Percentiles rank a stretch among this genome's conserved stretches.
Evolutionary conservation across 2,329 filamentous ascomycete genomes (phyloP).

Genomic region (Dothiorella sarmentorum): DNA sequence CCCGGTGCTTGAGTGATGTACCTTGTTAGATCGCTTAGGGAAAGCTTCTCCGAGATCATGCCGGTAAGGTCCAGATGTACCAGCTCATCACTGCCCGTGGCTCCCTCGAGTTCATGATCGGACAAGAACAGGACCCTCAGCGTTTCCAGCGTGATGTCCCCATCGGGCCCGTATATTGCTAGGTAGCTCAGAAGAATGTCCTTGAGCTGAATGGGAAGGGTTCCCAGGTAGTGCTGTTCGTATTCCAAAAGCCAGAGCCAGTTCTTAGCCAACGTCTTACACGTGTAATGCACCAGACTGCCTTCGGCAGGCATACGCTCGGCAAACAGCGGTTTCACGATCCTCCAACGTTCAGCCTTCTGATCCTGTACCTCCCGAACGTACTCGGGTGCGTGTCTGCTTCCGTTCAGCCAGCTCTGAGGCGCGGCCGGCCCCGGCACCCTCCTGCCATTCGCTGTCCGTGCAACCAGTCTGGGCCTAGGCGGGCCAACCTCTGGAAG

Average conservation of each 20-base stretch:
- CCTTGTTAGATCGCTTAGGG: slow-evolving; percentile 48
- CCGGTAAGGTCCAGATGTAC: slow-evolving; percentile 52
- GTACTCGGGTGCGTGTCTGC: slow-evolving; percentile 29
- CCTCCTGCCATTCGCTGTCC: slow-evolving; percentile 22
- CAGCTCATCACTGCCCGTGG: slow-evolving; percentile 43
- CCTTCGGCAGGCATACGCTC: slow-evolving; percentile 20
- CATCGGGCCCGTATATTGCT: slow-evolving; percentile 46
- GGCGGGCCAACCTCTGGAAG: slow-evolving; percentile 46
- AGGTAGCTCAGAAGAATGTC: slow-evolving; percentile 56
- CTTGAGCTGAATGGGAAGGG: slow-evolving; percentile 52
- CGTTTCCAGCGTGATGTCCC: slow-evolving; percentile 40
- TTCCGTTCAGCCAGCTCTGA: slow-evolving; percentile 41
- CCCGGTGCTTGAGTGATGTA: slow-evolving; percentile 31
- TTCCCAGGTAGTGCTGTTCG: slow-evolving; percentile 53
- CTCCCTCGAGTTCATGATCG: slow-evolving; percentile 31
- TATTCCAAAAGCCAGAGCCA: slow-evolving; percentile 58
- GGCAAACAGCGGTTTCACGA: not conserved
- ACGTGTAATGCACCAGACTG: slow-evolving; percentile 50
- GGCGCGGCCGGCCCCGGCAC: slow-evolving; percentile 45
- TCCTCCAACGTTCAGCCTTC: not conserved
- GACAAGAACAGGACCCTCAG: slow-evolving; percentile 51
- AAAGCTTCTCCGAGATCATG: slow-evolving; percentile 48
- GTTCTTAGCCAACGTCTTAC: slow-evolving; percentile 54
- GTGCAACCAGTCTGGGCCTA: slow-evolving; percentile 38
- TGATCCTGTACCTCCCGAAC: slow-evolving; percentile 21